Percentiles rank a stretch among this genome's conserved stretches.
These are phyloP conservation scores for Cairneyella variabilis DNA, from an alignment of 495 filamentous ascomycete species.

Conservation along the genomic window DNA sequence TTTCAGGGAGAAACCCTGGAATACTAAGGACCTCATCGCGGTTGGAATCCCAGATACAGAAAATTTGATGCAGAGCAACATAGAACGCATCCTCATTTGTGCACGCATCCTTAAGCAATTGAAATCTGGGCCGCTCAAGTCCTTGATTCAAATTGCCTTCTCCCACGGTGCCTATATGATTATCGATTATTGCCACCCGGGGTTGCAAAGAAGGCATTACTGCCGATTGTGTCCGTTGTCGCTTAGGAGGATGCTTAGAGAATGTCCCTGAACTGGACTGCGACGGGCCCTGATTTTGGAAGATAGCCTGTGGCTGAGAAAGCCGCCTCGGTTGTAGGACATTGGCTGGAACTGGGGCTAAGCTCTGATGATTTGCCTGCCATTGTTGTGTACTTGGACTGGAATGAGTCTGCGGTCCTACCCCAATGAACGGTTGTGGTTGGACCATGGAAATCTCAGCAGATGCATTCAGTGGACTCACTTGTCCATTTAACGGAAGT, in stretches of 20 bases:
- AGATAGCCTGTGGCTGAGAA: no score
- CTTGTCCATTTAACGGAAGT: no score
- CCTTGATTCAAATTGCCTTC: conserved; percentile 17
- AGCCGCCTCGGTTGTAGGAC: neutral
- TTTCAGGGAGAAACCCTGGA: conserved; percentile 12
- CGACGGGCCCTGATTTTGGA: conserved; percentile 1
- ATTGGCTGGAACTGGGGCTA: neutral
- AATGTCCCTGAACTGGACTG: neutral
- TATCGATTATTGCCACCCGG: conserved; percentile 24
- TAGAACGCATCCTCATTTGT: conserved; percentile 54
- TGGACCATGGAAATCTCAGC: neutral
- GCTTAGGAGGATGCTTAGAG: conserved; percentile 6
- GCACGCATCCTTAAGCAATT: conserved; percentile 56
- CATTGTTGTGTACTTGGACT: neutral
- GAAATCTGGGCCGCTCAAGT: conserved; percentile 49
- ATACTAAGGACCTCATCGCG: conserved; percentile 4
- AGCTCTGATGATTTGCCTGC: neutral
- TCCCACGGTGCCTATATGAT: conserved; percentile 13
- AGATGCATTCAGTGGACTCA: neutral
- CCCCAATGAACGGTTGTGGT: neutral
- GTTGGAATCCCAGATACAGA: conserved; percentile 44
- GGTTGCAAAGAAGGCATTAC: conserved; percentile 16
- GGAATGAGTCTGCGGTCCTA: neutral
- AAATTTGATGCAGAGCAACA: conserved; percentile 64
- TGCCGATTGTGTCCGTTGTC: conserved; percentile 13